Evolutionary conservation across 1,139 yeast species (phyloP), one percentile per base, ranked within the genome.

Genomic region (Saccharomycopsis hybrid): DNA sequence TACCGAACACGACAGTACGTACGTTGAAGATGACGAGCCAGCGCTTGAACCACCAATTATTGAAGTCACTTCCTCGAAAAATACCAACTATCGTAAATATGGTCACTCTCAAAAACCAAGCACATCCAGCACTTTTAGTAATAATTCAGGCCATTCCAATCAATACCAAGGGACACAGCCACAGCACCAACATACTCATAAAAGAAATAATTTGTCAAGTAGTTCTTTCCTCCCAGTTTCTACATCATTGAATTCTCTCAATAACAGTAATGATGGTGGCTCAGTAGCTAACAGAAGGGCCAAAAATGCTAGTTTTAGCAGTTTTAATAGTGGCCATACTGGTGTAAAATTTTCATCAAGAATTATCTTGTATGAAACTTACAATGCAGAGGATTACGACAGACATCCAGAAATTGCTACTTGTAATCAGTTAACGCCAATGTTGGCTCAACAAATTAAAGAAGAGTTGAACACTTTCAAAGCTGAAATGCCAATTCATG

Each of bases 401-500:
- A 80, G 98, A 60, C 89, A 85, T 57, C 97, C 97, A 0, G 97
- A 89, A 57, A 74, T 84, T 42, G 95, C 96, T 3, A 89, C 97
- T 1, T 90, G 97, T 69, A 89, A 90, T 66, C 89, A 85, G 62
- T 72, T 90, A 65, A 90, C 96, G 1, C 97, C 97, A 3, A 71
- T 77, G 49, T 70, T 90, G 63, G 97, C 97, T 0, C 92, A 86
- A 65, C 82, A 81, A 67, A 88, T 92, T 61, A 85, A 82, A 67
- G 88, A 85, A 47, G 97, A 92, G 65, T 72, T 92, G 63, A 90
- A 92, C 65, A 74, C 74, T 52, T 69, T 88, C 61, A 86, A 86
- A 67, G 73, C 80, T 51, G 80, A 78, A 57, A 90, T 90, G 98
- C 82, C 76, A 36, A 76, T 90, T 44, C 97, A 90, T 64, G 81